Conservation (phyloP, 306 rosid species). For the Pterocarpus macrocarpus region DNA sequence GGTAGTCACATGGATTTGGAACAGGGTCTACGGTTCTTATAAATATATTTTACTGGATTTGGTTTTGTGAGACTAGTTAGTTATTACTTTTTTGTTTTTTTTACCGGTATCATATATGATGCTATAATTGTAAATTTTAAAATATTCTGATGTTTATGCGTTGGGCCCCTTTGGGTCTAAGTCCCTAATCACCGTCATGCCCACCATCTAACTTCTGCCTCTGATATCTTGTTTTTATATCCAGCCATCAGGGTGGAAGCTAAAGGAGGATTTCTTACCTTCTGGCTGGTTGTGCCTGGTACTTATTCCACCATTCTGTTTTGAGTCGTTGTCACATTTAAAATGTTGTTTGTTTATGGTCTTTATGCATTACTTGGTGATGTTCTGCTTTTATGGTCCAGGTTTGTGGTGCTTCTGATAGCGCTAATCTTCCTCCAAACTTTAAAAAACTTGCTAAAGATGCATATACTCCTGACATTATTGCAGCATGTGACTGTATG, state of each 20-base stretch:
- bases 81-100: neutral
- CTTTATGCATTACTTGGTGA: constrained; percentile 22
- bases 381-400: constrained; percentile 50
- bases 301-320: constrained; percentile 41
- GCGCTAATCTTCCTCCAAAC: constrained; percentile 81
- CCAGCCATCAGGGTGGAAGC: constrained; percentile 94
- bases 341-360: constrained; percentile 21
- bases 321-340: constrained; percentile 26
- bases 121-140: constrained; percentile 20
- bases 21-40: neutral
- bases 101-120: neutral
- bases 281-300: constrained; percentile 98
- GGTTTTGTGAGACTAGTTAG: neutral
- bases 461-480: constrained; percentile 93
- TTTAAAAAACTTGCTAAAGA: constrained; percentile 77
- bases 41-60: constrained; percentile 22
- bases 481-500: constrained; percentile 98
- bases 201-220: constrained; percentile 36
- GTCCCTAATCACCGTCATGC: constrained; percentile 14
- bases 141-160: constrained; percentile 30
- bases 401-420: constrained; percentile 96
- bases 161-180: constrained; percentile 11
- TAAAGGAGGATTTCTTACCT: constrained; percentile 91
- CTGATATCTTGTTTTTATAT: constrained; percentile 50
- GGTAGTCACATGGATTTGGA: constrained; percentile 10